Evolutionary conservation across 331 rosid species (phyloP), one percentile per base, ranked within the genome.

Genomic region (Dryas integrifolia): DNA sequence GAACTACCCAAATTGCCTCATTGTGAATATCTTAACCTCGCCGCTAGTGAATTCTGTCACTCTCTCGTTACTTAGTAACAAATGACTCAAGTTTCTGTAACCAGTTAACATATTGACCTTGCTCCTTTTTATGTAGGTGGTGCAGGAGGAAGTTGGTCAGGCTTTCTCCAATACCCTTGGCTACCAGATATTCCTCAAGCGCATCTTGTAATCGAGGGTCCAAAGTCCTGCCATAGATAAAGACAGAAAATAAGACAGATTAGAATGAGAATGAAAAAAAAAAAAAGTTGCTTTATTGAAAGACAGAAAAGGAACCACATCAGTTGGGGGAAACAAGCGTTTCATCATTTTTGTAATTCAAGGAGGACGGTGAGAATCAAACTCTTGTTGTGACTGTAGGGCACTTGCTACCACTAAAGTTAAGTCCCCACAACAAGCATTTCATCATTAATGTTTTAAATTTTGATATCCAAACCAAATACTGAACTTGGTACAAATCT

Each of bases 21-120:
- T 40, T 26, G 41, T 9, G 62, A 58, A 55, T 55, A 18, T 6
- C 60, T 18, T 16, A 18, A 16, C 38, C 35, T 10, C 35, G 4
- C 30, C 13, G 12, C 38, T 18, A 55, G 40, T 26, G 62, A 12
- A 24, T 48, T 51, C 38, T 11, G 51, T 80, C 79, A 70, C 79
- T 81, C 76, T 16, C 35, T 30, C 35, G 35, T 30, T 57, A 8
- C 80, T 80, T 62, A 13, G 81, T 71, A 44, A 83, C 47, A 30
- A 69, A 82, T 39, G 81, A 88, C 57, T 87, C 86, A 38, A 86
- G 85, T 56, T 70, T 81, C 72, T 82, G 79, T 67, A 91, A 79
- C 98, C 98, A 93, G 73, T 87, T 84, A 72, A 86, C 71, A 35
- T 93, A 93, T 44, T 89, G 96, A 46, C 70, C 80, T 65, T 89